Conservation (phyloP, 805 yeast genomes). For the Schwanniomyces sp. region DNA sequence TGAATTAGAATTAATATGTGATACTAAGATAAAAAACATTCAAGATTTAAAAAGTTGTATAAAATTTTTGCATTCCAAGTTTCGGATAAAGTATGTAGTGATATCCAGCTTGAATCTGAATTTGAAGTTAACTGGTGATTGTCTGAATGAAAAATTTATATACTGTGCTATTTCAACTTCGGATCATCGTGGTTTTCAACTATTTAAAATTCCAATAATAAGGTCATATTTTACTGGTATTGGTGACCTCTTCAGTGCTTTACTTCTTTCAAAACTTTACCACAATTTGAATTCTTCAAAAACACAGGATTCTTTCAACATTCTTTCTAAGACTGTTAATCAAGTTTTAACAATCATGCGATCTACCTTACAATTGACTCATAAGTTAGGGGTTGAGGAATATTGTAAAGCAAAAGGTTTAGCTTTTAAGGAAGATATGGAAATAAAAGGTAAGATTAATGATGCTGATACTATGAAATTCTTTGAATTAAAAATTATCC, state of each 20-base stretch:
- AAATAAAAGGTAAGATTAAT: slow-evolving; percentile 48
- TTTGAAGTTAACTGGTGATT: slow-evolving; percentile 1
- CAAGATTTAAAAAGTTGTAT: slow-evolving; percentile 49
- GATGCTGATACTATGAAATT: slow-evolving; percentile 62
- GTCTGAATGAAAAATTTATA: slow-evolving; percentile 12
- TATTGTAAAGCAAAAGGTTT: slow-evolving; percentile 23
- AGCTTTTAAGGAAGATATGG: neutral
- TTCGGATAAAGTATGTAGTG: slow-evolving; percentile 58
- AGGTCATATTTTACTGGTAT: slow-evolving; percentile 92
- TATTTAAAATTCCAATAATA: slow-evolving; percentile 58
- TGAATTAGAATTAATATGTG: slow-evolving; percentile 75
- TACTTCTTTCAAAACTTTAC: slow-evolving; percentile 63
- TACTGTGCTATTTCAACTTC: slow-evolving; percentile 25
- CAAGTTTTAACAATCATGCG: slow-evolving; percentile 60
- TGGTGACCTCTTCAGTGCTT: slow-evolving; percentile 86
- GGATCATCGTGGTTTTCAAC: slow-evolving; percentile 11
- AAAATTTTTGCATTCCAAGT: slow-evolving; percentile 45
- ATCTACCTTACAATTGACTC: slow-evolving; percentile 50
- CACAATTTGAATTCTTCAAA: slow-evolving; percentile 10
- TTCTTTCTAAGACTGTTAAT: slow-evolving; percentile 41
- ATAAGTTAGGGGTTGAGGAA: slow-evolving; percentile 31
- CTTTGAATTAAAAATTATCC: slow-evolving; percentile 70
- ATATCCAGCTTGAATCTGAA: slow-evolving; percentile 53
- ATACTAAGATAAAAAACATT: slow-evolving; percentile 40
- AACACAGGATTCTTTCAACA: neutral